Evolutionary conservation across 805 yeast species (phyloP).

Genomic region (Kregervanrija fluxuum): DNA sequence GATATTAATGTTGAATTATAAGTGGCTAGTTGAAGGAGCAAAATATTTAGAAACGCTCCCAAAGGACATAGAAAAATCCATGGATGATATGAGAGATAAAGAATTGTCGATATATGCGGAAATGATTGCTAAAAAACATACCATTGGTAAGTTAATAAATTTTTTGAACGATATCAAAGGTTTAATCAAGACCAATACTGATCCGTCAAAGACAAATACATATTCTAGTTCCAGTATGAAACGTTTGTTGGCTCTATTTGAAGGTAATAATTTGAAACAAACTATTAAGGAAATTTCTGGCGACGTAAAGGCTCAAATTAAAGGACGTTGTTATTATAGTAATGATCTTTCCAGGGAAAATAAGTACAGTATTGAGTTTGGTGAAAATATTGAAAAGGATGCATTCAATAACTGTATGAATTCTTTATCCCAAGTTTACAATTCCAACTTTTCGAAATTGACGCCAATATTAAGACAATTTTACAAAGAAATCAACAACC

Average conservation of each 20-base stretch:
- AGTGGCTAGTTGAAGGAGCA: constrained; percentile 41
- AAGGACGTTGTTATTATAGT: constrained; percentile 20
- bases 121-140: constrained; percentile 39
- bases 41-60: constrained; percentile 21
- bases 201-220: constrained; percentile 54
- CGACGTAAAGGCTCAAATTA: constrained; percentile 47
- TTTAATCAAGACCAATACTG: constrained; percentile 34
- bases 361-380: constrained; percentile 20
- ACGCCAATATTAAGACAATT: constrained; percentile 46
- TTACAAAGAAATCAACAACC: constrained; percentile 33
- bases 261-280: constrained; percentile 48
- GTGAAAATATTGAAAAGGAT: constrained; percentile 40
- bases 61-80: constrained; percentile 17
- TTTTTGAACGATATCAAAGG: constrained; percentile 61
- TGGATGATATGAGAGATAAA: constrained; percentile 25
- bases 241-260: constrained; percentile 48
- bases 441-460: constrained; percentile 46
- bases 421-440: constrained; percentile 57
- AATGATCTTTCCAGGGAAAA: constrained; percentile 17
- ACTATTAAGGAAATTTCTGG: constrained; percentile 49
- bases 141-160: constrained; percentile 58
- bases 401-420: constrained; percentile 62
- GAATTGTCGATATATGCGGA: constrained; percentile 38
- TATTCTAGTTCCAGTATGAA: constrained; percentile 54
- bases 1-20: constrained; percentile 45